Evolutionary conservation across 2,329 filamentous ascomycete genomes (phyloP).

Genomic region (Esteya vermicola): DNA sequence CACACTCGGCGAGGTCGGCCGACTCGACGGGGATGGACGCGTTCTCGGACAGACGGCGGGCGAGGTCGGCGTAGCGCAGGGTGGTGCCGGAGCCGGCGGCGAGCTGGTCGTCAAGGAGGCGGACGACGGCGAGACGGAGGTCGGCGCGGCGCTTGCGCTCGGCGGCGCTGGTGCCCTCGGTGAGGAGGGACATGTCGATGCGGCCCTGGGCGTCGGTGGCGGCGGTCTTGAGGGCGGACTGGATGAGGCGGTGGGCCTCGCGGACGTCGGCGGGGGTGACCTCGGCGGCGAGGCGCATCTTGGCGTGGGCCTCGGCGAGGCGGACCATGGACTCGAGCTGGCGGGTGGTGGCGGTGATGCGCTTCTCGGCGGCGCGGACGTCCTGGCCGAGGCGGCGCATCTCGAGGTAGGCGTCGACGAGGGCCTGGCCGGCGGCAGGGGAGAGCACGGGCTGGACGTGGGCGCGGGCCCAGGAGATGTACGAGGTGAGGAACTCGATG

Average conservation of each 20-base stretch:
- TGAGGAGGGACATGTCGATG: slow-evolving; percentile 93
- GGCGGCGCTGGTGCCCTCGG: slow-evolving; percentile 82
- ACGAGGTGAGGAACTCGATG: slow-evolving; percentile 87
- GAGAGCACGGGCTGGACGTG: slow-evolving; percentile 75
- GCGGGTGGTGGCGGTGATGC: slow-evolving; percentile 92
- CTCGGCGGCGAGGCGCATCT: slow-evolving; percentile 72
- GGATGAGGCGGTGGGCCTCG: slow-evolving; percentile 86
- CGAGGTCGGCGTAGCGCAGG: slow-evolving; percentile 67
- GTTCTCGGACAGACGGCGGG: slow-evolving; percentile 56
- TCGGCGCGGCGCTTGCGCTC: slow-evolving; percentile 74
- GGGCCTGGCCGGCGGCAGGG: slow-evolving; percentile 63
- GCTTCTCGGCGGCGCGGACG: slow-evolving; percentile 76
- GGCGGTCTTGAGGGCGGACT: slow-evolving; percentile 85
- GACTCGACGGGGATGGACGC: slow-evolving; percentile 59
- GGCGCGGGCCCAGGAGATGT: slow-evolving; percentile 90
- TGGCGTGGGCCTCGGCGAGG: slow-evolving; percentile 87
- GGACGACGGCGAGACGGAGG: slow-evolving; percentile 65
- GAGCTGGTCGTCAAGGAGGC: slow-evolving; percentile 68
- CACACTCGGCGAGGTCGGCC: slow-evolving; percentile 68
- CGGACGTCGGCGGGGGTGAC: slow-evolving; percentile 74
- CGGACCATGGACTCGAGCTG: slow-evolving; percentile 99
- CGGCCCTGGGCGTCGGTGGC: slow-evolving; percentile 88
- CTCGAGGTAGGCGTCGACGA: slow-evolving; percentile 77
- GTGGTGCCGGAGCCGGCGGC: slow-evolving; percentile 29
- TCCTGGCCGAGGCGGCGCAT: slow-evolving; percentile 91